A percentile compares a stretch with the other conserved stretches of the same genome.
Conservation (phyloP, 2,329 filamentous ascomycete genomes). For the Talaromyces marneffei region DNA sequence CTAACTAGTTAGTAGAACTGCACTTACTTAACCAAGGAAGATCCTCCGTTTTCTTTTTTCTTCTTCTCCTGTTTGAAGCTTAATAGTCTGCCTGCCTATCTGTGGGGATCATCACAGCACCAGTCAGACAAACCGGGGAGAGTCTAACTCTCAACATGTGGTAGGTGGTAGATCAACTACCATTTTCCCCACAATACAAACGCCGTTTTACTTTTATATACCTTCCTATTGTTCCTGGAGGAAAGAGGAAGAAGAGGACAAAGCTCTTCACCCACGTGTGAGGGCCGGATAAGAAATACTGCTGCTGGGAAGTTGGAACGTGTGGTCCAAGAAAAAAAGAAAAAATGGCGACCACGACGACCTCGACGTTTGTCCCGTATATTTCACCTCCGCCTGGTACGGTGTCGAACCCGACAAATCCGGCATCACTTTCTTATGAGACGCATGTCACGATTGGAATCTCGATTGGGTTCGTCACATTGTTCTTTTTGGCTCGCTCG, state of each 20-base stretch:
- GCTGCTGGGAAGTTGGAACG: neutral
- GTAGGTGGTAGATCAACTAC: neutral
- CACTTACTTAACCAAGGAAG: neutral
- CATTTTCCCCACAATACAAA: neutral
- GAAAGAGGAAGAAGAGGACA: neutral
- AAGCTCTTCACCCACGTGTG: neutral
- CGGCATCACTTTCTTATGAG: conserved; percentile 6
- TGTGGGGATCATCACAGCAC: neutral
- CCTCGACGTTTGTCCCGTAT: conserved; percentile 11
- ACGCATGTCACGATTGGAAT: conserved; percentile 14
- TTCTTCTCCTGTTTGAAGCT: neutral
- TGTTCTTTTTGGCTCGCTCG: conserved; percentile 8
- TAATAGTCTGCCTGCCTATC: neutral
- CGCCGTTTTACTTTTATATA: neutral
- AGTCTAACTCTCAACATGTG: neutral
- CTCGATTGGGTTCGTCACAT: conserved; percentile 4
- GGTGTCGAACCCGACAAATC: conserved; percentile 5
- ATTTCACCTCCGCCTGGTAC: conserved; percentile 9
- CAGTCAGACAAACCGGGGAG: neutral
- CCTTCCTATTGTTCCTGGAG: neutral
- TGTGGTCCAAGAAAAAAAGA: neutral
- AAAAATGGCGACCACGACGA: conserved; percentile 11
- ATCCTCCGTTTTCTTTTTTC: too few relatives aligned
- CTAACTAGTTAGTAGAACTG: too few relatives aligned
- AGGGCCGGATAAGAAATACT: neutral